phyloP scores from a whole-genome alignment of 768 basidiomycete genomes.

The Macrocybe gigantea region DNA sequence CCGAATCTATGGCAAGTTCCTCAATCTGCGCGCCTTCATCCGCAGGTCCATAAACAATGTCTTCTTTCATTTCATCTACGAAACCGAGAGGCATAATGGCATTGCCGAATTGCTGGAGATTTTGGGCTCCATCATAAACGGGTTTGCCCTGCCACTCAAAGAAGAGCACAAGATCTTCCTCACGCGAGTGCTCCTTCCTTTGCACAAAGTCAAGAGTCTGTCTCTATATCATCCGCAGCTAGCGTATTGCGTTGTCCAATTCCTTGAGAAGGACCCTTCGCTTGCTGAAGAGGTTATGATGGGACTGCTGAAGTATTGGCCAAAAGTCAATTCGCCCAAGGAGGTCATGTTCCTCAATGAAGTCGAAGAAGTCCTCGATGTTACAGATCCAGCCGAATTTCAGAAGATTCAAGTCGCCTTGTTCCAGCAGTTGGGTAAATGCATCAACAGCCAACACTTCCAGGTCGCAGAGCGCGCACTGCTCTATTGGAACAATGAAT shows the following conservation, averaged over 20 bases:
- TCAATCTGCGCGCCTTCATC: slow-evolving; percentile 97
- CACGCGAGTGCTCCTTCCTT: slow-evolving; percentile 85
- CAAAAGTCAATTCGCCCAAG: slow-evolving; percentile 98
- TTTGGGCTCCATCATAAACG: slow-evolving; percentile 98
- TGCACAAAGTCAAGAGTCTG: slow-evolving; percentile 98
- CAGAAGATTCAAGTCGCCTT: slow-evolving; percentile 90
- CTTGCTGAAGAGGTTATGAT: slow-evolving; percentile 95
- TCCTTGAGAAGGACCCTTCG: slow-evolving; percentile 90
- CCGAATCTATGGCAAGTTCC: slow-evolving; percentile 99
- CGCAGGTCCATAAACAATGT: slow-evolving; percentile 99
- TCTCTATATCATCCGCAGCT: slow-evolving; percentile 98
- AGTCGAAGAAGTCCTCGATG: slow-evolving; percentile 97
- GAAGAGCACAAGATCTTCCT: slow-evolving; percentile 99
- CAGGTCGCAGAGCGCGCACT: slow-evolving; percentile 97
- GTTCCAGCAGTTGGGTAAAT: slow-evolving; percentile 91
- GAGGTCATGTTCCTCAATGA: slow-evolving; percentile 99
- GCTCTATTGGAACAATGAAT: slow-evolving; percentile 99
- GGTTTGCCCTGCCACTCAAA: slow-evolving; percentile 95
- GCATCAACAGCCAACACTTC: slow-evolving; percentile 99
- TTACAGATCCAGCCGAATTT: slow-evolving; percentile 95
- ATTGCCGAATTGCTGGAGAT: slow-evolving; percentile 98
- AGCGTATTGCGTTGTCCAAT: slow-evolving; percentile 98
- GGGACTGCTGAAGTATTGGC: slow-evolving; percentile 97
- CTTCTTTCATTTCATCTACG: slow-evolving; percentile 98
- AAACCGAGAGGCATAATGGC: slow-evolving; percentile 98